Base-by-base conservation (phyloP, 345 rosid species). In the Lepidium didymum region DNA sequence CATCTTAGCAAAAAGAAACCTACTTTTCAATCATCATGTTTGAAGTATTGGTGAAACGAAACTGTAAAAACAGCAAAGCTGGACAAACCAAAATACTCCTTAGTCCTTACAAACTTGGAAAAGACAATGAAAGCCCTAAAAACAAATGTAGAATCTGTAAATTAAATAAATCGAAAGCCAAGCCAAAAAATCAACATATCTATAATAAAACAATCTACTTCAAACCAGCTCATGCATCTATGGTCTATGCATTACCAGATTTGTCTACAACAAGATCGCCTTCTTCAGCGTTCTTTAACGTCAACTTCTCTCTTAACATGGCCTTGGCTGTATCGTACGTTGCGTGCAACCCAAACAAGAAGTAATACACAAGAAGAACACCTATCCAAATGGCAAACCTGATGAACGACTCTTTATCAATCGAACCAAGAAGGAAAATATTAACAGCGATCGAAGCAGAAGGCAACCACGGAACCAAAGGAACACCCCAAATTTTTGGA, bases 381-480 rank as follows among this genome's bases (percentile, higher is more conserved):
- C 1, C 64, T 3, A 89, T 92, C 92, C 94, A 92, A 1, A 83
- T 12, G 4, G 74, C 89, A 56, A 92, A 92, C 72, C 96, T 86
- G 13, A 38, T 34, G 16, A 79, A 90, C 1, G 98, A 87, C 0
- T 72, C 51, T 29, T 0, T 45, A 64, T 85, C 86, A 5, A 92
- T 87, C 2, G 98, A 92, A 0, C 96, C 98, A 10, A 92, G 79
- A 1, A 92, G 81, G 82, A 92, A 86, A 1, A 92, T 64, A 72
- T 92, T 92, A 67, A 87, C 75, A 3, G 82, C 77, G 15, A 92
- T 85, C 1, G 96, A 92, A 9, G 77, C 72, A 3, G 96, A 90
- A 7, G 98, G 98, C 44, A 92, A 12, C 93, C 93, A 90, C 8
- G 98, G 96, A 3, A 92, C 96, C 46, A 90, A 64, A 0, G 98